These are phyloP conservation scores for Xylariaceae sp. DNA, from an alignment of 2,329 filamentous ascomycete genomes.

Conservation along the genomic window DNA sequence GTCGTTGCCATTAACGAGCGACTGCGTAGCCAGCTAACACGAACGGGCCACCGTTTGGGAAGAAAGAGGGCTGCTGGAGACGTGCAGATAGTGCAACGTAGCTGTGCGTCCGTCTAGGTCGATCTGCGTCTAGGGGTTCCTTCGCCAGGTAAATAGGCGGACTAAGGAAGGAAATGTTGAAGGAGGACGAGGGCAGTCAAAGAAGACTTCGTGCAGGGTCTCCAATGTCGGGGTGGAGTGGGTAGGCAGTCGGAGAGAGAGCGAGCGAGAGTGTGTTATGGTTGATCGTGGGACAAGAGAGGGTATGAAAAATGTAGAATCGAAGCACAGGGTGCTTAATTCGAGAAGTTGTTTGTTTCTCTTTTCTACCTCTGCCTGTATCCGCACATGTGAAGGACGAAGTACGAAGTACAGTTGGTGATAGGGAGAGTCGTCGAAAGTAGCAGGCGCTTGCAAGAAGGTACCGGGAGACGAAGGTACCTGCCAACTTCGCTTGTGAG, in stretches of 20 bases:
- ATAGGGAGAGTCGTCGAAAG: not conserved
- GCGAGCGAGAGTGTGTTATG: not conserved
- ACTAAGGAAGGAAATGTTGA: not conserved
- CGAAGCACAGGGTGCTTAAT: not conserved
- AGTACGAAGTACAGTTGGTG: not conserved
- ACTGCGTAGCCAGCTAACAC: not conserved
- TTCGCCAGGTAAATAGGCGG: conserved; percentile 3
- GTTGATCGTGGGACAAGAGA: not conserved
- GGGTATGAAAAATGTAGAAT: not conserved
- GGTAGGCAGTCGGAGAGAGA: too few species aligned
- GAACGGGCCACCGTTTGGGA: conserved; percentile 4
- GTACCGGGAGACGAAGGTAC: not conserved
- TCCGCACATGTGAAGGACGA: not conserved
- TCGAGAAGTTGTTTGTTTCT: not conserved
- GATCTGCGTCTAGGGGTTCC: conserved; percentile 2
- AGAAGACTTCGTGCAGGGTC: too few species aligned
- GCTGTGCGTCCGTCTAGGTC: conserved; percentile 3
- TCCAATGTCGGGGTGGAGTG: too few species aligned
- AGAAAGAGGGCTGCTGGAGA: not conserved
- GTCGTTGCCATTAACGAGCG: conserved; percentile 13
- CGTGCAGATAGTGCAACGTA: conserved; percentile 19
- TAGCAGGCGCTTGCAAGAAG: not conserved
- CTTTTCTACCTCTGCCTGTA: not conserved
- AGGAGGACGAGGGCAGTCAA: too few species aligned
- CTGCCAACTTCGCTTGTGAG: not conserved